Base-by-base conservation (phyloP, 371 early-diverging fungal species). In the Batkoa obscura region DNA sequence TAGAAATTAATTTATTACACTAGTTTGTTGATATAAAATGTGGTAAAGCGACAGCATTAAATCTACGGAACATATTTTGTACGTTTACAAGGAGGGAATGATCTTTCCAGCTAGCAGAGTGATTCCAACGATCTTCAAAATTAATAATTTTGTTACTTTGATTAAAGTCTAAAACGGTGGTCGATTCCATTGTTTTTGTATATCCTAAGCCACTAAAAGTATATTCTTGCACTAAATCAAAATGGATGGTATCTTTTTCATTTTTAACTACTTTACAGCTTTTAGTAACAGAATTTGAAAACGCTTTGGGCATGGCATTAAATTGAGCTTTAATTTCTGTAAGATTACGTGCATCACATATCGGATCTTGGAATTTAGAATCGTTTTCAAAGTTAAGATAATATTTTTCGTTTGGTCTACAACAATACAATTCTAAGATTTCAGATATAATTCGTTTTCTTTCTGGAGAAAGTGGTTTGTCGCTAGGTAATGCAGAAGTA, bases 271-370 rank as follows among this genome's bases (percentile, higher is more conserved):
- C 48, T 30, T 47, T 4, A 30, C 48, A 47, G 23, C 31, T 15
- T 30, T 47, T 47, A 15, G 48, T 47, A 9, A 23, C 6, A n/a
- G 48, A 47, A 10, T 9, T 32, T n/a, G 48, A 9, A 32, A 47
- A 47, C 23, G 31, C n/a, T n/a, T 4, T 9, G 30, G 48, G 48
- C 48, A 47, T 47, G 9, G 23, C 48, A 32, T 47, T 47, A 47
- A 47, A 47, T 30, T 47, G 48, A 30, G 48, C 48, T 32, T 47
- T 47, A 10, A 47, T 12, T 32, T 47, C 15, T 23, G 48, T 47
- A n/a, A 47, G 48, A 32, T 47, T 47, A 6, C 48, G 48, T 9
- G 48, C 48, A n/a, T 47, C 48, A 47, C 48, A 47, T 15, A 47
- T 47, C 6, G 48, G 48, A n/a, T 47, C 48, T 32, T 47, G 9